These are phyloP conservation scores for Phycomyces blakesleeanus DNA, from an alignment of 192 early-diverging fungal species.

Conservation along the genomic window DNA sequence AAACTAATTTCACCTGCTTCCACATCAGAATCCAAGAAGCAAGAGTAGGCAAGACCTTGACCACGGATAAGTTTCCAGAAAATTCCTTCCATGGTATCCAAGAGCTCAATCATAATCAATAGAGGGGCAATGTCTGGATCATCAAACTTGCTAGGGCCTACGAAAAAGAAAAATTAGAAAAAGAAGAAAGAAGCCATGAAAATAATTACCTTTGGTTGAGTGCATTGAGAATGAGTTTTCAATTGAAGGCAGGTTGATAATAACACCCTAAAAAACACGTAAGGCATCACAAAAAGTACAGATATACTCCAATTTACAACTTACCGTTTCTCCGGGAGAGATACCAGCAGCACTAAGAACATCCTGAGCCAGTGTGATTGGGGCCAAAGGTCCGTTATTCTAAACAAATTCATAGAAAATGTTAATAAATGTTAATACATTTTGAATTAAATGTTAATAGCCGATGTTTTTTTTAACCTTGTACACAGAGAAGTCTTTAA, in stretches of 20 bases:
- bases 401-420: too few relatives aligned
- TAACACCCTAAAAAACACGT: slow-evolving; percentile 30
- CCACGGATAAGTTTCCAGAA: slow-evolving; percentile 64
- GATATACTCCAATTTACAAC: neutral
- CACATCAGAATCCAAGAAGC: slow-evolving; percentile 39
- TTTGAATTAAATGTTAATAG: too few relatives aligned
- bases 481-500: slow-evolving; percentile 14
- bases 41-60: slow-evolving; percentile 52
- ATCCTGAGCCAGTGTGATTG: slow-evolving; percentile 22
- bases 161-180: neutral
- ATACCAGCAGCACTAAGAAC: slow-evolving; percentile 17
- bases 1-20: slow-evolving; percentile 49
- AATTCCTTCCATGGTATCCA: slow-evolving; percentile 55
- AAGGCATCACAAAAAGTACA: neutral
- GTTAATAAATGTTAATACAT: too few relatives aligned
- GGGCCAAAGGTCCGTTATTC: neutral
- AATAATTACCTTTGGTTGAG: slow-evolving; percentile 29
- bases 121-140: slow-evolving; percentile 53
- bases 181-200: neutral
- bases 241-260: slow-evolving; percentile 52
- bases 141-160: slow-evolving; percentile 42
- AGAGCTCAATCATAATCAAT: slow-evolving; percentile 49
- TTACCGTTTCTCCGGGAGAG: slow-evolving; percentile 25
- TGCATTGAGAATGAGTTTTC: slow-evolving; percentile 55
- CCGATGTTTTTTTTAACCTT: neutral